Evolutionary conservation across 2,329 filamentous ascomycete species (phyloP), one percentile per base, ranked within the genome.

Genomic region (Biscogniauxia mediterranea): DNA sequence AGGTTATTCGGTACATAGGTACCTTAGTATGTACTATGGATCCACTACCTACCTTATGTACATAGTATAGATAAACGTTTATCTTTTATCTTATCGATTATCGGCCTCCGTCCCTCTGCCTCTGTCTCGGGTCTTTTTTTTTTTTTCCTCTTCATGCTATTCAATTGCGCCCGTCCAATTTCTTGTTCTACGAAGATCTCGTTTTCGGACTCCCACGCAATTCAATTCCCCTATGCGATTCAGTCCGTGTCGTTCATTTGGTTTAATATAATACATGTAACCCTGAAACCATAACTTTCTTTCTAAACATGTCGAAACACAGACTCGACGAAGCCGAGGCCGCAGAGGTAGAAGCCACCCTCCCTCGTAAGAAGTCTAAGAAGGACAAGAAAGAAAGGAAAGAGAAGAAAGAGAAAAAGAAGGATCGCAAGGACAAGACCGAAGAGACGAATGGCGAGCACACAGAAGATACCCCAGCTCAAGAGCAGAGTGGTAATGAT

Each of bases 281-380:
- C 6, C n/a, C 9, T 15, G 23, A 5, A 23, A 23, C 2, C 23
- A 3, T 23, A 3, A 23, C 23, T 23, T 32, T 17, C 25, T 17
- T 52, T 20, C 38, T 59, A 54, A 61, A 54, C 38, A 75, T 75
- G 73, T 74, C 73, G 32, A 75, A 75, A 58, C 73, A 71, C 54
- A 61, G 62, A 9, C 67, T 75, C 32, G 71, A 74, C 59, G 71
- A 73, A 55, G 69, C 64, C 61, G 72, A 73, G 19, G 69, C 70
- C 17, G 17, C 38, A 58, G 73, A 67, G 42, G 66, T 68, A 42
- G 67, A 71, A 52, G 68, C 64, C 9, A 61, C 62, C n/a, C 49
- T 73, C 15, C 64, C 73, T 32, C 71, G 71, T 57, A 79, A 80
- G 69, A 79, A 78, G 70, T 75, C 76, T 21, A 76, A 78, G 69